Evolutionary conservation across 164 flowering plant genomes (phyloP), one percentile per base, ranked within the genome.

Genomic region (Annona squamosa): DNA sequence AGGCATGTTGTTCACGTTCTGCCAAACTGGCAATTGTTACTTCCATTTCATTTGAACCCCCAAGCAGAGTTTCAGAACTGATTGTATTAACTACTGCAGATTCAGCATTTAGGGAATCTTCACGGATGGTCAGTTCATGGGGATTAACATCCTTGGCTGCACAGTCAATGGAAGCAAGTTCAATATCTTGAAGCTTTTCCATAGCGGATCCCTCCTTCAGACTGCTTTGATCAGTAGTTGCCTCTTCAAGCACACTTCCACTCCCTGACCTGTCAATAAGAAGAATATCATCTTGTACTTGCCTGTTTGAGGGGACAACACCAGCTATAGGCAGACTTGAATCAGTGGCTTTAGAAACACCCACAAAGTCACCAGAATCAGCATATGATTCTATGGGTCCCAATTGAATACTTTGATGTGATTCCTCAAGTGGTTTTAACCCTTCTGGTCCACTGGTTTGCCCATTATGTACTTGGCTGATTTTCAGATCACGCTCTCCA

Each of bases 161-260:
- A 4, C 17, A 6, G 5, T 68, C 70, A 16, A 7, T 44, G 72
- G 72, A 52, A 3, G n/a, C 4, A 48, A 13, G 3, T 62, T 48
- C 73, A 57, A 42, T 16, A 56, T 26, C 18, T 42, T 59, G 48
- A 43, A 43, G 9, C 17, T 6, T 3, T 59, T 61, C 52, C 6
- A 44, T 12, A 71, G 52, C 61, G 48, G 43, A 45, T 3, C 5
- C 70, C 72, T 70, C 76, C 68, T 65, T 48, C 17, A n/a, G 56
- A 12, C 13, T 74, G 18, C 74, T 77, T n/a, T 71, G 48, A 61
- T 71, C 73, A 59, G 48, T 65, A 19, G 48, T 75, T 75, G 66
- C 66, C 61, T 10, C 63, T 72, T 73, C 81, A 66, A 61, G 43
- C 67, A 71, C 75, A 48, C 18, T 52, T 63, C 72, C 72, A 47